Percentiles rank a stretch among this genome's conserved stretches.
Evolutionary conservation across 106 monocot genomes (phyloP).

Genomic region (Cymbidium sinense): DNA sequence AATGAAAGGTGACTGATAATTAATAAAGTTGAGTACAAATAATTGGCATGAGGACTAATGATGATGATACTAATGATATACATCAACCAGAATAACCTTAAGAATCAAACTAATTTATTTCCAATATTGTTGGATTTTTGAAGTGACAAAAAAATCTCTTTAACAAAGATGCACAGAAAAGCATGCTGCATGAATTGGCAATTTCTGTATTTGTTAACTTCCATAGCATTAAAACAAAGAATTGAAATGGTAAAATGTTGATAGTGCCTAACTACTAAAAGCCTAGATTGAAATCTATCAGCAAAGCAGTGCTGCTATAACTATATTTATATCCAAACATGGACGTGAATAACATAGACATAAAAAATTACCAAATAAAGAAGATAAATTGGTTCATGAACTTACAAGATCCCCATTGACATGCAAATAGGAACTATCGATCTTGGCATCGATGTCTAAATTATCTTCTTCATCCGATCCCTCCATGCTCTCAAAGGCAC

Average conservation of each 20-base stretch:
- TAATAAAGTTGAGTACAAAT: neutral
- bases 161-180: neutral
- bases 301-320: neutral
- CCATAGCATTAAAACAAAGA: neutral
- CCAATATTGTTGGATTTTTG: neutral
- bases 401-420: conserved; percentile 66
- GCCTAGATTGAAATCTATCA: neutral
- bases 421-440: conserved; percentile 51
- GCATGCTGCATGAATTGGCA: neutral
- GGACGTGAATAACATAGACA: neutral
- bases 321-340: neutral
- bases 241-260: neutral
- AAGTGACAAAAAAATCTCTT: neutral
- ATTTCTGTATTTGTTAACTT: neutral
- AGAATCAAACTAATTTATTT: neutral
- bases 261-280: neutral
- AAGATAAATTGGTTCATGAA: conserved; percentile 3
- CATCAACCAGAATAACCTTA: neutral
- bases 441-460: conserved; percentile 28
- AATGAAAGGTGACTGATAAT: neutral
- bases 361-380: neutral
- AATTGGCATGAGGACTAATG: neutral
- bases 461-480: conserved; percentile 78
- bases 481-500: conserved; percentile 74
- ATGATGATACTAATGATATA: neutral